These are phyloP conservation scores for Gaeumannomyces tritici DNA, from an alignment of 2,329 filamentous ascomycete species.

Conservation along the genomic window DNA sequence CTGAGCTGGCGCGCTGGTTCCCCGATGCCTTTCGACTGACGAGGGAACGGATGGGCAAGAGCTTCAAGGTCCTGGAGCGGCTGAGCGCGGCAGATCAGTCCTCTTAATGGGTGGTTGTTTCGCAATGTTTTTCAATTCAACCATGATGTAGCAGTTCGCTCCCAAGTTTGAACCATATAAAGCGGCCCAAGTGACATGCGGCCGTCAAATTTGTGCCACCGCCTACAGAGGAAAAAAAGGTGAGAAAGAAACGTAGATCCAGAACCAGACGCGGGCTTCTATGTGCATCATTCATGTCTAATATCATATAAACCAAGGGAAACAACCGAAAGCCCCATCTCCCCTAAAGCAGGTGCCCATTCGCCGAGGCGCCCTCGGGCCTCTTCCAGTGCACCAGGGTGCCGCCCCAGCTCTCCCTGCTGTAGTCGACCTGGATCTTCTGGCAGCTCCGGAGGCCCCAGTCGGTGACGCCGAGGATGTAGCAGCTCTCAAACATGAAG, in stretches of 20 bases:
- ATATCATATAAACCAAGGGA: not conserved
- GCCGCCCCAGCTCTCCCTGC: constrained; percentile 63
- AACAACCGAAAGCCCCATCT: too few species aligned
- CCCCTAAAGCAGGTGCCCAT: constrained; percentile 6
- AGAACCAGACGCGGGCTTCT: not conserved
- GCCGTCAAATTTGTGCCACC: not conserved
- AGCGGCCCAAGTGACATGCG: not conserved
- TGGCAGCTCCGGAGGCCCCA: constrained; percentile 54
- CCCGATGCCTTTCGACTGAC: constrained; percentile 39
- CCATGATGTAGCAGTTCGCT: not conserved
- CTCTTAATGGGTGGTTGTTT: not conserved
- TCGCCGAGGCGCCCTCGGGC: constrained; percentile 8
- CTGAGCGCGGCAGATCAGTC: not conserved
- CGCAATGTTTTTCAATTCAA: not conserved
- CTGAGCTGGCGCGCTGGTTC: constrained; percentile 36
- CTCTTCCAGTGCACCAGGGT: constrained; percentile 8
- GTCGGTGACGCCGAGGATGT: constrained; percentile 48
- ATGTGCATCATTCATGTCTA: not conserved
- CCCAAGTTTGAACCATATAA: not conserved
- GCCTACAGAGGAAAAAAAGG: not conserved
- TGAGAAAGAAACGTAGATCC: not conserved
- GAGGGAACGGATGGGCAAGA: constrained; percentile 27
- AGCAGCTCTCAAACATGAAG: constrained; percentile 40
- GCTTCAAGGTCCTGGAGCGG: not conserved
- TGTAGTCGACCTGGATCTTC: constrained; percentile 58